Evolutionary conservation across 805 yeast species (phyloP).

Genomic region (Candida verbasci): DNA sequence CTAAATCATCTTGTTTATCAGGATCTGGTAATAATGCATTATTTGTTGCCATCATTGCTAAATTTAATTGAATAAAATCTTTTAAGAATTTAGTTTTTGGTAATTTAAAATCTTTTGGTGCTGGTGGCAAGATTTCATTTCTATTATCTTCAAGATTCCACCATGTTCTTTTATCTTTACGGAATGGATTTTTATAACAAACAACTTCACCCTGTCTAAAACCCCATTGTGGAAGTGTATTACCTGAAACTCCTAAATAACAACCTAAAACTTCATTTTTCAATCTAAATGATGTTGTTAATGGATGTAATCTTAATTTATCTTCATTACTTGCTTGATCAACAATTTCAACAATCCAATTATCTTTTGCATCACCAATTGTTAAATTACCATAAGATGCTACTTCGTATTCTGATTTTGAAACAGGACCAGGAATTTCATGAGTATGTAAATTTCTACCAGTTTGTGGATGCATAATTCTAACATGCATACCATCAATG

Average conservation of each 20-base stretch:
- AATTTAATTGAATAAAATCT: conserved; percentile 68
- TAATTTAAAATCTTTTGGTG: conserved; percentile 57
- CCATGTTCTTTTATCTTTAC: conserved; percentile 80
- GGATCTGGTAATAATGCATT: conserved; percentile 76
- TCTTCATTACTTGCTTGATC: conserved; percentile 57
- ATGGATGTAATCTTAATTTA: conserved; percentile 59
- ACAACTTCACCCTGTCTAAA: conserved; percentile 96
- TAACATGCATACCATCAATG: conserved; percentile 55
- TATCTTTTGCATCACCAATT: conserved; percentile 68
- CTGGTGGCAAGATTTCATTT: conserved; percentile 54
- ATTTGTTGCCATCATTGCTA: conserved; percentile 80
- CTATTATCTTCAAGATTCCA: conserved; percentile 77
- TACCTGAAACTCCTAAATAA: conserved; percentile 81
- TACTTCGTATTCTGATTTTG: conserved; percentile 54
- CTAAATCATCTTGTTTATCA: conserved; percentile 66
- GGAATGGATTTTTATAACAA: conserved; percentile 64
- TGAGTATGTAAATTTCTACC: conserved; percentile 71
- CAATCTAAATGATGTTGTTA: conserved; percentile 79
- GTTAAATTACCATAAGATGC: conserved; percentile 67
- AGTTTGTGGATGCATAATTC: conserved; percentile 61
- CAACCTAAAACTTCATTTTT: conserved; percentile 67
- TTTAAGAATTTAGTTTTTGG: conserved; percentile 71
- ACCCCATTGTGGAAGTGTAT: conserved; percentile 90
- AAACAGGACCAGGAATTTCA: conserved; percentile 57
- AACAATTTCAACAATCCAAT: conserved; percentile 71